Evolutionary conservation across 2,329 filamentous ascomycete species (phyloP), one percentile per base, ranked within the genome.

Genomic region (Sporothrix phasma): DNA sequence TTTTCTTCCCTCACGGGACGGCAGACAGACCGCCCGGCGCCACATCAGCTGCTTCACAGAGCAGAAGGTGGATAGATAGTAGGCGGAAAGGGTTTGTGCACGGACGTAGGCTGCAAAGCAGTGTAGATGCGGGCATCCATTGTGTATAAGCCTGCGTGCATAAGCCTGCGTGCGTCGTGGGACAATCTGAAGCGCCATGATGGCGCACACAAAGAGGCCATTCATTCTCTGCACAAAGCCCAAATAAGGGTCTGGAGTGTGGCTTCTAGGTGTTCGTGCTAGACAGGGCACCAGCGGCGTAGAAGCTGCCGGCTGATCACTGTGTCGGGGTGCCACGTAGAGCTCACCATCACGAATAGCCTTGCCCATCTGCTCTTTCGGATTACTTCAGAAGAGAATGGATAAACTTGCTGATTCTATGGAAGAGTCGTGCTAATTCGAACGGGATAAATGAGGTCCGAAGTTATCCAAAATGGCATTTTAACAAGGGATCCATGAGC

Each of bases 111-210:
- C 53, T 26, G 53, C 53, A 58, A 58, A 43, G 37, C 13, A 41
- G 53, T n/a, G 34, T 17, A 43, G 53, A 43, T 13, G 53, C 6
- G 34, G 49, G 17, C 49, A 54, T 6, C 47, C 51, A 56, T 58
- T 37, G 53, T 58, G 53, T 22, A 58, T 58, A 19, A n/a, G 34
- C 34, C n/a, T n/a, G n/a, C n/a, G n/a, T n/a, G n/a, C n/a, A n/a
- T n/a, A n/a, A n/a, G 22, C 34, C 34, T 41, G 62, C 26, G 54
- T 60, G 39, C 45, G 34, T 46, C 45, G 62, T 64, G 37, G 54
- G 53, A 64, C 62, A 60, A 51, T 53, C 24, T 51, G 45, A 59
- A 26, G 39, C 39, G 31, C 56, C 13, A 29, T 17, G 13, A 58
- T n/a, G 53, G 19, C 5, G 19, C 53, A 41, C 56, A 59, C 56